A percentile compares a stretch with the other conserved stretches of the same genome.
These are phyloP conservation scores for Pyrus communis DNA, from an alignment of 306 rosid genomes.

Conservation along the genomic window DNA sequence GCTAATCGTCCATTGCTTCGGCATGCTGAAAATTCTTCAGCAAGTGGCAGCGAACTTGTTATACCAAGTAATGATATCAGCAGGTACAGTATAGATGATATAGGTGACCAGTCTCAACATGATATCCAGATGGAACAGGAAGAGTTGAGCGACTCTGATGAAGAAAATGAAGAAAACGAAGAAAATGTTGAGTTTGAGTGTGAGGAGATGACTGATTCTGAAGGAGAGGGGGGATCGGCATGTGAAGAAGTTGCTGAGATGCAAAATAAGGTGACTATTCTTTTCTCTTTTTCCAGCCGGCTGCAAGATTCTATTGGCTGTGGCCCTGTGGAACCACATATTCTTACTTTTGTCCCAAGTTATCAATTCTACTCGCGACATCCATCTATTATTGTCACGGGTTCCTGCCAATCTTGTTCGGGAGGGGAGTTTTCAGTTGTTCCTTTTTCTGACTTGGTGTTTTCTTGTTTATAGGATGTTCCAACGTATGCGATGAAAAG, in stretches of 20 bases:
- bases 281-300: not conserved
- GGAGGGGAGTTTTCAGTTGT: not conserved
- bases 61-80: conserved; percentile 31
- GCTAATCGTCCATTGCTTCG: conserved; percentile 14
- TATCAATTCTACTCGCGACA: not conserved
- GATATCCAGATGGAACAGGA: conserved; percentile 94
- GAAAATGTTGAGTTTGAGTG: conserved; percentile 95
- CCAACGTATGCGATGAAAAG: conserved; percentile 9
- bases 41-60: conserved; percentile 26
- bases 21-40: conserved; percentile 29
- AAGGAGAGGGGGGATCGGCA: conserved; percentile 83
- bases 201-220: conserved; percentile 95
- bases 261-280: conserved; percentile 52
- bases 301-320: not conserved
- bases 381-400: not conserved
- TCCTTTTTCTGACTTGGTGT: not conserved
- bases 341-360: not conserved
- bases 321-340: not conserved
- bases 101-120: conserved; percentile 67
- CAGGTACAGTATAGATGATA: conserved; percentile 40
- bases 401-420: not conserved
- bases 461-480: conserved; percentile 40
- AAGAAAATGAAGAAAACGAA: conserved; percentile 83
- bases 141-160: conserved; percentile 88
- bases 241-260: conserved; percentile 40